A percentile compares a stretch with the other conserved stretches of the same genome.
Conservation (phyloP, 495 filamentous ascomycete species). For the Hyphodiscus hymeniophilus region DNA sequence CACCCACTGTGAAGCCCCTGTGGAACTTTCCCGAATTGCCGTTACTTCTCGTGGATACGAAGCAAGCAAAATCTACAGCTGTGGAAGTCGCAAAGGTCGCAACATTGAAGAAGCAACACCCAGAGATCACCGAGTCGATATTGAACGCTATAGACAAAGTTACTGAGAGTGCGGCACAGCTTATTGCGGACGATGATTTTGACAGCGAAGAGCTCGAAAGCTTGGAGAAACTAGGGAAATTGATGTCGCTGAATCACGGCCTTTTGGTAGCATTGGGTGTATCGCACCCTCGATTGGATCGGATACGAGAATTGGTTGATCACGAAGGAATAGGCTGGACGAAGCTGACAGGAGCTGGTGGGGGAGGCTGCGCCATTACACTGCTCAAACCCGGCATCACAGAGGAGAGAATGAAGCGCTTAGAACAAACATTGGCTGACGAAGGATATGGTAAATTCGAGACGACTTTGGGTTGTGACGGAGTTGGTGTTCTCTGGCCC, state of each 20-base stretch:
- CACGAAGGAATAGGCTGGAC: constrained; percentile 89
- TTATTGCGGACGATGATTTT: constrained; percentile 59
- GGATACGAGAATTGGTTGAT: constrained; percentile 86
- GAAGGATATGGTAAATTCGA: constrained; percentile 81
- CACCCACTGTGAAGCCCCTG: constrained; percentile 68
- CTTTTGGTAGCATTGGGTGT: constrained; percentile 82
- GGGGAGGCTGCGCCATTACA: constrained; percentile 91
- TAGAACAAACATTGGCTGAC: constrained; percentile 57
- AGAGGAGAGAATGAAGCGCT: constrained; percentile 39
- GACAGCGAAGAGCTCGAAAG: constrained; percentile 47
- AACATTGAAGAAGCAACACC: constrained; percentile 57
- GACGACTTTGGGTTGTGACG: constrained; percentile 83
- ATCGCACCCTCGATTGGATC: constrained; percentile 86
- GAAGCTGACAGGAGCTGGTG: constrained; percentile 91
- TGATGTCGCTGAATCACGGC: constrained; percentile 90
- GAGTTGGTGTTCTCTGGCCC: constrained; percentile 87
- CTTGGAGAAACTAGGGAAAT: constrained; percentile 64
- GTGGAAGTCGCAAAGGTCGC: constrained; percentile 81
- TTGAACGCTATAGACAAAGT: constrained; percentile 79
- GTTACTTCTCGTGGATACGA: constrained; percentile 81
- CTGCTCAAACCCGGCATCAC: constrained; percentile 58
- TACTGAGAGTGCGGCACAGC: constrained; percentile 59
- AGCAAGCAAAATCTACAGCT: constrained; percentile 70
- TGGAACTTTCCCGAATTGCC: constrained; percentile 85
- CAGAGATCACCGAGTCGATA: constrained; percentile 64